Conservation (phyloP, 1,284 basidiomycete genomes). For the Paramarasmius palmivorus region DNA sequence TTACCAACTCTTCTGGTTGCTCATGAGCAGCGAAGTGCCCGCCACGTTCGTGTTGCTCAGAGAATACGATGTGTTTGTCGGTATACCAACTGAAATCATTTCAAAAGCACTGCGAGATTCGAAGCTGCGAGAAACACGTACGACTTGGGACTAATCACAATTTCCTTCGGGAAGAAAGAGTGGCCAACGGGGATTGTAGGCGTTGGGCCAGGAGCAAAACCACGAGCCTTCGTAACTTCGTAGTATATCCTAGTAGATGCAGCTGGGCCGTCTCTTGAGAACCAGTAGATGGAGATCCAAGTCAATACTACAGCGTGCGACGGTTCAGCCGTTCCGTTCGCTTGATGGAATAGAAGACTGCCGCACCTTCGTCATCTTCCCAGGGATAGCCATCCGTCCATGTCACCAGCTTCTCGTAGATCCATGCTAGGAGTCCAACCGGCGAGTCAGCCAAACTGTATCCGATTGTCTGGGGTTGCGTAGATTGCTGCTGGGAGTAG, state of each 20-base stretch:
- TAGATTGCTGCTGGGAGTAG: slow-evolving; percentile 30
- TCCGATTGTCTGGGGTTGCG: slow-evolving; percentile 39
- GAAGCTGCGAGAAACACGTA: not conserved
- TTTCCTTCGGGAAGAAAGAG: slow-evolving; percentile 34
- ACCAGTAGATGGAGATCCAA: slow-evolving; percentile 41
- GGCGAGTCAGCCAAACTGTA: slow-evolving; percentile 43
- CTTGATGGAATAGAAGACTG: not conserved
- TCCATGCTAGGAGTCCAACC: slow-evolving; percentile 36
- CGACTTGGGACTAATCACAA: not conserved
- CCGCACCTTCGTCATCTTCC: slow-evolving; percentile 33
- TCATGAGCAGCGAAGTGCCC: slow-evolving; percentile 15
- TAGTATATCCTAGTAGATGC: slow-evolving; percentile 39
- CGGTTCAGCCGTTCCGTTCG: not conserved
- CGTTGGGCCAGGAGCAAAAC: no score
- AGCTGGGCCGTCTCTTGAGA: slow-evolving; percentile 37
- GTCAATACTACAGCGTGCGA: slow-evolving; percentile 31
- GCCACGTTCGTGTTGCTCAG: slow-evolving; percentile 4
- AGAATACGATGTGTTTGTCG: slow-evolving; percentile 7
- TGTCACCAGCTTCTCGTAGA: slow-evolving; percentile 27
- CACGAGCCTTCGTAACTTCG: slow-evolving; percentile 22
- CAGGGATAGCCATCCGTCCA: slow-evolving; percentile 45
- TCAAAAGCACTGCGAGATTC: slow-evolving; percentile 2
- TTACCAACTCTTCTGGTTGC: slow-evolving; percentile 6
- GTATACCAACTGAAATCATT: slow-evolving; percentile 5
- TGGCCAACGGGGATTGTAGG: slow-evolving; percentile 30